Conservation (phyloP, 1,139 yeast species). For the Suhomyces atakaporum region DNA sequence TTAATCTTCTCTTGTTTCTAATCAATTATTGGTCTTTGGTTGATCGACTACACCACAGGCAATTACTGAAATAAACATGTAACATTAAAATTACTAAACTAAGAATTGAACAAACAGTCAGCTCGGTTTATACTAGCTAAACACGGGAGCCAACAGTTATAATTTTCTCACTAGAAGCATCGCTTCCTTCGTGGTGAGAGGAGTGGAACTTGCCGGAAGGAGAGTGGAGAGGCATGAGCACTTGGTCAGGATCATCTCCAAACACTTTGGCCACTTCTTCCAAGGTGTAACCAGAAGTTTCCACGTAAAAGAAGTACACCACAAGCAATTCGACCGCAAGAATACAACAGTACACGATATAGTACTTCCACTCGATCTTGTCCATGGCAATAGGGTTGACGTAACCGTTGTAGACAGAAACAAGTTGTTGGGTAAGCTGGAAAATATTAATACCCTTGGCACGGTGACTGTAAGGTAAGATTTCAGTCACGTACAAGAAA, state of each 20-base stretch:
- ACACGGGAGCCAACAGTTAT: conserved; percentile 2
- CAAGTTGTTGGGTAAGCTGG: conserved; percentile 28
- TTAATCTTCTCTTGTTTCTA: no score
- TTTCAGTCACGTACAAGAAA: conserved; percentile 41
- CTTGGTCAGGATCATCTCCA: conserved; percentile 35
- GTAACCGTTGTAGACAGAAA: conserved; percentile 42
- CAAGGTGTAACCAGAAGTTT: conserved; percentile 54
- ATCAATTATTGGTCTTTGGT: no score
- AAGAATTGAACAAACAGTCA: no score
- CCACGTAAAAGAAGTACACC: conserved; percentile 48
- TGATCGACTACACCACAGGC: no score
- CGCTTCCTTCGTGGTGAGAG: conserved; percentile 6
- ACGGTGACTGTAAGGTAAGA: conserved; percentile 47
- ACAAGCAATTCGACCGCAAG: conserved; percentile 38
- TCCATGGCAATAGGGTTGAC: conserved; percentile 64
- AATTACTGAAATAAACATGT: no score
- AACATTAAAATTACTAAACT: no score
- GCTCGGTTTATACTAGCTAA: conserved; percentile 1
- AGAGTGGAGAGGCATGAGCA: conserved; percentile 3
- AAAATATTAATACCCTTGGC: conserved; percentile 45
- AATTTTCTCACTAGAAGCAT: conserved; percentile 5
- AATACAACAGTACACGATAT: conserved; percentile 52
- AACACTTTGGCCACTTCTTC: conserved; percentile 55
- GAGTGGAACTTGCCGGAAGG: conserved; percentile 8
- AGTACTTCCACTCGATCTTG: conserved; percentile 60